These are phyloP conservation scores for Aspergillus steynii DNA, from an alignment of 495 filamentous ascomycete genomes.

Conservation along the genomic window DNA sequence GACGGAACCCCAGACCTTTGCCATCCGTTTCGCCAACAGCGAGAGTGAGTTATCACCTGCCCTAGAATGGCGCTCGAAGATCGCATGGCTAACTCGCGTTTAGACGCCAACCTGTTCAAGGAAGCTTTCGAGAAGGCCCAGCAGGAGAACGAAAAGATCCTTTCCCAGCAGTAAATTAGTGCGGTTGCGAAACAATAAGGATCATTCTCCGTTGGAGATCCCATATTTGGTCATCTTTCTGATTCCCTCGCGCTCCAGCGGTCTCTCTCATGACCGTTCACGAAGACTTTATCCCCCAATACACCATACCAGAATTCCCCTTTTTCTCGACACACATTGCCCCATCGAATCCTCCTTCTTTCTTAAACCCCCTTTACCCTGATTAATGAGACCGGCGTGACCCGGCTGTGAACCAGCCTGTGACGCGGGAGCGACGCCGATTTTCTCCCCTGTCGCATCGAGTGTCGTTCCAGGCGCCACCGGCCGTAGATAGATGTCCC, in stretches of 20 bases:
- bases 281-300: conserved; percentile 3
- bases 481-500: conserved; percentile 44
- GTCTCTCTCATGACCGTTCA: conserved; percentile 11
- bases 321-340: background rate
- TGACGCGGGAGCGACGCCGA: conserved; percentile 12
- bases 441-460: background rate
- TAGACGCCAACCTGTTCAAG: conserved; percentile 97
- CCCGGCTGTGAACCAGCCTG: conserved; percentile 15
- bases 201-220: background rate
- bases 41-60: conserved; percentile 70
- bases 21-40: conserved; percentile 96
- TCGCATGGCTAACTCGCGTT: background rate
- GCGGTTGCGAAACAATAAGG: background rate
- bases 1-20: conserved; percentile 92
- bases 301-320: conserved; percentile 1
- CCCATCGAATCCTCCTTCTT: background rate
- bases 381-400: background rate
- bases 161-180: conserved; percentile 53
- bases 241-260: conserved; percentile 13
- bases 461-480: conserved; percentile 17
- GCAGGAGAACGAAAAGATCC: conserved; percentile 90
- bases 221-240: conserved; percentile 15
- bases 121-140: conserved; percentile 97
- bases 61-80: background rate
- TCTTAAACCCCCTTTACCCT: background rate